Conservation (phyloP, 495 filamentous ascomycete genomes). For the Podospora comata region DNA sequence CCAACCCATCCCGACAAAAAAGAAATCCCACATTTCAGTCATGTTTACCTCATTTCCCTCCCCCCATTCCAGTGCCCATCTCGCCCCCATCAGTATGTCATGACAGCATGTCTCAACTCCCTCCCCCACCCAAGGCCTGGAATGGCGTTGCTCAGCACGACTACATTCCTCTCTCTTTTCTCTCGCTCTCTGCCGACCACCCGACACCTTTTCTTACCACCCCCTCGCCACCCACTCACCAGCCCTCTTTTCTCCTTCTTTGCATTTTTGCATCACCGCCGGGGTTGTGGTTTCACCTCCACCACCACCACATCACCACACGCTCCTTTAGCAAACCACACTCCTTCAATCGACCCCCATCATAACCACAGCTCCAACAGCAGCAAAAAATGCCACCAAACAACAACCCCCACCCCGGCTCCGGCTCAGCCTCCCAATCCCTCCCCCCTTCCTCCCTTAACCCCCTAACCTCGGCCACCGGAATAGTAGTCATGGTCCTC, state of each 20-base stretch:
- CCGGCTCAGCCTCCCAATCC: not conserved
- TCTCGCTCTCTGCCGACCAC: not conserved
- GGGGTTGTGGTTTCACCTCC: not conserved
- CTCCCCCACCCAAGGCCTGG: not conserved
- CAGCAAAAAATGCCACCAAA: not conserved
- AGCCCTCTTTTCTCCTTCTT: not conserved
- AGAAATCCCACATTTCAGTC: not conserved
- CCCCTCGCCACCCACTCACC: not conserved
- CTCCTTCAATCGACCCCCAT: not conserved
- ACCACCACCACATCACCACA: not conserved
- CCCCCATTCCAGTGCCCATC: not conserved
- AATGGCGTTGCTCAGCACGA: constrained; percentile 11
- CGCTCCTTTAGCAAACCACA: not conserved
- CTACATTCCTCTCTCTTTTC: constrained; percentile 2
- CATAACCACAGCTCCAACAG: not conserved
- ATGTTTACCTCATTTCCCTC: not conserved
- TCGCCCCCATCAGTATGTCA: not conserved
- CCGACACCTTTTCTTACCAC: not conserved
- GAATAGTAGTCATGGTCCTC: not conserved
- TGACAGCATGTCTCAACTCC: not conserved
- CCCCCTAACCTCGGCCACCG: not conserved
- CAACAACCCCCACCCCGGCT: not conserved
- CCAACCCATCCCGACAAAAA: not conserved
- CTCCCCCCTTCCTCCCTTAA: not conserved
- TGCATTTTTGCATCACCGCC: not conserved